A percentile compares a stretch with the other conserved stretches of the same genome.
These are phyloP conservation scores for Petrea volubilis DNA, from an alignment of 257 asterid genomes.

Conservation along the genomic window DNA sequence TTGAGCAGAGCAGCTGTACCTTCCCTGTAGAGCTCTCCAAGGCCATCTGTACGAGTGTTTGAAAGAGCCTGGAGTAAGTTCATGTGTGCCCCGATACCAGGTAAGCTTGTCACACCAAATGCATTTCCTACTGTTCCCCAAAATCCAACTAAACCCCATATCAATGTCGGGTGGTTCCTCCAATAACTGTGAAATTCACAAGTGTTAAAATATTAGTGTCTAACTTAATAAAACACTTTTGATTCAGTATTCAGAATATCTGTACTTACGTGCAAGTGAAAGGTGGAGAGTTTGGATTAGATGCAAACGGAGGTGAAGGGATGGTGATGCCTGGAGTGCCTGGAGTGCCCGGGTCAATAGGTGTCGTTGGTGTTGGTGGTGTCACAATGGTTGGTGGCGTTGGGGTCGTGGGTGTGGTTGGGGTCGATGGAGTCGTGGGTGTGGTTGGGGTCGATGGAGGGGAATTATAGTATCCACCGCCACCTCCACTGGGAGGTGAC, in stretches of 20 bases:
- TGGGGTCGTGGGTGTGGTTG: constrained; percentile 30
- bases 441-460: constrained; percentile 48
- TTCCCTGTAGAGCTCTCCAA: constrained; percentile 86
- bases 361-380: constrained; percentile 41
- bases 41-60: constrained; percentile 61
- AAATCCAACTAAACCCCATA: constrained; percentile 57
- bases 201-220: neutral
- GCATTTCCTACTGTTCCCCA: constrained; percentile 50
- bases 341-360: constrained; percentile 46
- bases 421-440: constrained; percentile 33
- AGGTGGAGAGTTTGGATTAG: constrained; percentile 85
- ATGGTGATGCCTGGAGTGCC: constrained; percentile 41
- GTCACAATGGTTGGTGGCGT: constrained; percentile 26
- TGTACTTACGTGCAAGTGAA: constrained; percentile 82
- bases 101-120: constrained; percentile 38
- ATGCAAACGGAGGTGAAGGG: constrained; percentile 64
- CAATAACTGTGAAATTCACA: constrained; percentile 49
- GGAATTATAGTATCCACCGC: constrained; percentile 40
- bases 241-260: neutral
- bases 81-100: constrained; percentile 52
- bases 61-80: constrained; percentile 72
- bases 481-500: constrained; percentile 39
- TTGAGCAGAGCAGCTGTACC: constrained; percentile 92
- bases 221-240: neutral
- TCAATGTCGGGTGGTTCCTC: constrained; percentile 59